Evolutionary conservation across 768 basidiomycete species (phyloP).

Genomic region (Saitozyma sp.): DNA sequence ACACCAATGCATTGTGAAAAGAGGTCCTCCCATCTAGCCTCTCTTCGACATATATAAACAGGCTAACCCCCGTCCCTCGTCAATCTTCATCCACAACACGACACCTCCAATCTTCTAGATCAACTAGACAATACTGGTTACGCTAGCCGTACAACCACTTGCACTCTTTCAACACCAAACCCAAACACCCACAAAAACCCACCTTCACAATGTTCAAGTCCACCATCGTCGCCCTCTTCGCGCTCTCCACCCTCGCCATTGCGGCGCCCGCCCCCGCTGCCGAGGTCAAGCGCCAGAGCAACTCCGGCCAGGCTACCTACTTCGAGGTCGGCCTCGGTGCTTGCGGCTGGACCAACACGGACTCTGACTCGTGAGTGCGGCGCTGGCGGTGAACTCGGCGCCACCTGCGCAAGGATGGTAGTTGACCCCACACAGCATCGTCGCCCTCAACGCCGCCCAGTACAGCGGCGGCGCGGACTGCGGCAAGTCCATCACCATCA

Average conservation of each 20-base stretch:
- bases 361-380: background rate
- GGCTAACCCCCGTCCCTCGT: too few relatives aligned
- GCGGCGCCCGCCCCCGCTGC: slow-evolving; percentile 27
- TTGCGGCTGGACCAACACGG: slow-evolving; percentile 21
- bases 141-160: background rate
- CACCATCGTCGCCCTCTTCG: background rate
- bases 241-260: slow-evolving; percentile 10
- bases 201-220: background rate
- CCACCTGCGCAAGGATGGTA: background rate
- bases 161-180: background rate
- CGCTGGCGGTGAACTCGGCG: background rate
- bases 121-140: too few relatives aligned
- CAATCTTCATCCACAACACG: too few relatives aligned
- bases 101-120: too few relatives aligned
- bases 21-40: too few relatives aligned
- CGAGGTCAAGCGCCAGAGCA: slow-evolving; percentile 27
- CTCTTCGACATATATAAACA: too few relatives aligned
- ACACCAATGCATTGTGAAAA: too few relatives aligned
- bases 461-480: slow-evolving; percentile 35
- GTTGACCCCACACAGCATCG: slow-evolving; percentile 17
- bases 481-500: slow-evolving; percentile 34
- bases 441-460: slow-evolving; percentile 39
- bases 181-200: background rate
- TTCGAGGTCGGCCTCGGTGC: slow-evolving; percentile 37
- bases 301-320: slow-evolving; percentile 41